phyloP scores from a whole-genome alignment of 768 basidiomycete species.

The Tylopilus sp. region DNA sequence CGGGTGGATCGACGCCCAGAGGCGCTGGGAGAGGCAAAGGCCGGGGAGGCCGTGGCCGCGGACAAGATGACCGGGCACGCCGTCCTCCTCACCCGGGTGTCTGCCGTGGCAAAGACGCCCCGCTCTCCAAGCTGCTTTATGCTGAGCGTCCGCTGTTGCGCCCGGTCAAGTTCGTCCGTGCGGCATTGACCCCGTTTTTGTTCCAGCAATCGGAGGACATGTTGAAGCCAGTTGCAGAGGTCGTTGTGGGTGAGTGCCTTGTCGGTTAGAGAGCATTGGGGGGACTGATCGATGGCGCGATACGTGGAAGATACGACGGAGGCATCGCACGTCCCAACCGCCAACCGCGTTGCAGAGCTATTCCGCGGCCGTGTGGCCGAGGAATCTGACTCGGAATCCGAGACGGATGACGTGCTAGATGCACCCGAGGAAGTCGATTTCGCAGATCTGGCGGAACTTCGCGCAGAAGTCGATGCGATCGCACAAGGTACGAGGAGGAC shows the following conservation, averaged over 20 bases:
- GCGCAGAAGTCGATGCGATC: constrained; percentile 37
- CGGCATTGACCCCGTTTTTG: constrained; percentile 46
- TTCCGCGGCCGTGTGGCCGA: constrained; percentile 46
- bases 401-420: constrained; percentile 27
- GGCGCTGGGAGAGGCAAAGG: constrained; percentile 27
- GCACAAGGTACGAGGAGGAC: constrained; percentile 2
- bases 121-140: constrained; percentile 55
- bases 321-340: constrained; percentile 62
- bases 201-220: constrained; percentile 61
- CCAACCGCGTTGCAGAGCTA: constrained; percentile 59
- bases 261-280: too few relatives aligned
- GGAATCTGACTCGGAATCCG: constrained; percentile 30
- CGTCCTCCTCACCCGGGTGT: constrained; percentile 1
- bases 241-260: constrained; percentile 40
- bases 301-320: constrained; percentile 35
- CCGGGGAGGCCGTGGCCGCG: constrained; percentile 12
- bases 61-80: background rate
- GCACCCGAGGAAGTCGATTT: constrained; percentile 64
- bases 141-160: constrained; percentile 57
- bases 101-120: constrained; percentile 33
- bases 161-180: constrained; percentile 70
- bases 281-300: constrained; percentile 2
- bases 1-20: constrained; percentile 9
- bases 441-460: constrained; percentile 50
- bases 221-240: constrained; percentile 48